A percentile compares a stretch with the other conserved stretches of the same genome.
phyloP scores from a whole-genome alignment of 2,329 filamentous ascomycete genomes.

The Ramularia endophylla region DNA sequence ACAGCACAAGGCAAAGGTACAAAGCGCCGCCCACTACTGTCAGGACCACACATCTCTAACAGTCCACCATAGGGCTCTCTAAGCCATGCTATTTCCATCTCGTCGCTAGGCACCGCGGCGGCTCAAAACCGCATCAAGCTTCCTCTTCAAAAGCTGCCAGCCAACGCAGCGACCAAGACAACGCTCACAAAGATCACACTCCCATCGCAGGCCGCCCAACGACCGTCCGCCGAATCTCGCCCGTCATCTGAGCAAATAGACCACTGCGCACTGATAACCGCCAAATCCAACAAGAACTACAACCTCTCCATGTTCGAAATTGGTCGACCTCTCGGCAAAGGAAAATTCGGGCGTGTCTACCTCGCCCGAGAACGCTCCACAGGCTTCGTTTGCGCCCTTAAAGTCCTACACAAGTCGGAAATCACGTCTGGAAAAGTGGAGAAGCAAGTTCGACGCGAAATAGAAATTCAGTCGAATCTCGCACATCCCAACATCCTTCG shows the following conservation, averaged over 20 bases:
- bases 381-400: conserved; percentile 79
- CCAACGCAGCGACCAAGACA: conserved; percentile 54
- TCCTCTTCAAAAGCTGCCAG: conserved; percentile 75
- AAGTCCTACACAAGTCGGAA: conserved; percentile 80
- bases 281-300: conserved; percentile 48
- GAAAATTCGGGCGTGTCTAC: conserved; percentile 83
- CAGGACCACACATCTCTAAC: conserved; percentile 13
- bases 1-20: conserved; percentile 74
- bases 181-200: conserved; percentile 61
- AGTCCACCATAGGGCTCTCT: conserved; percentile 36
- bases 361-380: conserved; percentile 72
- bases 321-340: conserved; percentile 76
- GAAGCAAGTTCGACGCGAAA: conserved; percentile 80
- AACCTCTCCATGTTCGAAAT: conserved; percentile 95
- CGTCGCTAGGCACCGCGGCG: conserved; percentile 39
- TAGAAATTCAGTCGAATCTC: conserved; percentile 84
- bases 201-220: conserved; percentile 58
- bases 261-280: conserved; percentile 35
- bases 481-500: conserved; percentile 80
- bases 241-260: conserved; percentile 28
- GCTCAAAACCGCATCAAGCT: conserved; percentile 61
- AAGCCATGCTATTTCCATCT: conserved; percentile 42
- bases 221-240: conserved; percentile 28
- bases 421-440: conserved; percentile 74
- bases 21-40: conserved; percentile 12